These are phyloP conservation scores for Scheffersomyces stambukii DNA, from an alignment of 1,139 yeast genomes.

Conservation along the genomic window DNA sequence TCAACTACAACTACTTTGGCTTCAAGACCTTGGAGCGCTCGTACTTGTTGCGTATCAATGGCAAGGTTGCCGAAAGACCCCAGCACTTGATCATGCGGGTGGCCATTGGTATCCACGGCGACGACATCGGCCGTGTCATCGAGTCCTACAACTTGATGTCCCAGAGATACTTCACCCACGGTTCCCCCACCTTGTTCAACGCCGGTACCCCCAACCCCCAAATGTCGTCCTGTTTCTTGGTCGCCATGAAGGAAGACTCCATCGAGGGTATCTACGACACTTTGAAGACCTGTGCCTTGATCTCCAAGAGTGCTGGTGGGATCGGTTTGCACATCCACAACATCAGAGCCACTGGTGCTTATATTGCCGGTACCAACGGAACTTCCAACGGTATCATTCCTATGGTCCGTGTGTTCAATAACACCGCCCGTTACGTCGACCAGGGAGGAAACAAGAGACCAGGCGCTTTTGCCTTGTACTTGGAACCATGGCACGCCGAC, in stretches of 20 bases:
- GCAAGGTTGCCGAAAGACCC: constrained; percentile 83
- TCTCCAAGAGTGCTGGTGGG: constrained; percentile 90
- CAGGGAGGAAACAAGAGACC: constrained; percentile 96
- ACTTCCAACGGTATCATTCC: constrained; percentile 86
- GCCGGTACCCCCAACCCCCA: constrained; percentile 88
- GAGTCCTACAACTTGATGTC: constrained; percentile 88
- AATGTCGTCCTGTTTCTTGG: constrained; percentile 85
- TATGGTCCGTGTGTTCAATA: constrained; percentile 85
- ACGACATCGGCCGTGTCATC: constrained; percentile 62
- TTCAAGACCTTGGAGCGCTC: constrained; percentile 86
- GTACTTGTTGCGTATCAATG: constrained; percentile 65
- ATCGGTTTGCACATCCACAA: constrained; percentile 83
- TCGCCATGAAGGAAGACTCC: constrained; percentile 87
- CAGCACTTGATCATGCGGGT: constrained; percentile 90
- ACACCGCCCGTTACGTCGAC: constrained; percentile 88
- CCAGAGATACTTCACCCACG: constrained; percentile 78
- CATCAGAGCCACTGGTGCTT: constrained; percentile 80
- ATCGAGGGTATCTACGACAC: constrained; percentile 89
- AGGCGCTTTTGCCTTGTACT: constrained; percentile 84
- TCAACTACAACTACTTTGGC: constrained; percentile 79
- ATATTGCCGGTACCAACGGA: constrained; percentile 87
- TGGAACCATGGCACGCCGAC: constrained; percentile 93
- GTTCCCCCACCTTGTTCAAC: constrained; percentile 84
- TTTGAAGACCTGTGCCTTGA: constrained; percentile 78
- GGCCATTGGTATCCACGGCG: constrained; percentile 82